phyloP scores from a whole-genome alignment of 140 eudicot species.

The Stevia rebaudiana region DNA sequence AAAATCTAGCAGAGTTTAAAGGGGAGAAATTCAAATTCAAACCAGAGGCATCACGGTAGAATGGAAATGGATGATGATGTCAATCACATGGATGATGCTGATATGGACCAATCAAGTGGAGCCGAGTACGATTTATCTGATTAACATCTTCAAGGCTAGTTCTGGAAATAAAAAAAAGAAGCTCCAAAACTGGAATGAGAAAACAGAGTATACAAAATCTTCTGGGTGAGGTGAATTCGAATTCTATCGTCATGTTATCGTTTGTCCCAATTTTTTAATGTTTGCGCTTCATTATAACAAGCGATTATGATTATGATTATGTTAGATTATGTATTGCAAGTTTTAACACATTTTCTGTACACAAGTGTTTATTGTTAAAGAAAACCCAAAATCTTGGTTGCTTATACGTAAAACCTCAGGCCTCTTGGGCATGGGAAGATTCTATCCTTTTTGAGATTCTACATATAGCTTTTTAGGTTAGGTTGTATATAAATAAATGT shows the following conservation, averaged over 20 bases:
- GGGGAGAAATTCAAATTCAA: slow-evolving; percentile 26
- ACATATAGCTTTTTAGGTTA: no score
- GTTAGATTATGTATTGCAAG: slow-evolving; percentile 26
- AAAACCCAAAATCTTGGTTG: background rate
- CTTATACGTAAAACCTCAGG: background rate
- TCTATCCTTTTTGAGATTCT: no score
- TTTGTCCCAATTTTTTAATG: background rate
- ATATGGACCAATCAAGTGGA: slow-evolving; percentile 33
- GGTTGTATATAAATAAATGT: no score
- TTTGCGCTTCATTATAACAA: slow-evolving; percentile 1
- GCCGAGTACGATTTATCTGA: slow-evolving; percentile 26
- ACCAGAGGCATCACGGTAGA: slow-evolving; percentile 28
- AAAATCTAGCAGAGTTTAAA: slow-evolving; percentile 17
- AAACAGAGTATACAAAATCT: slow-evolving; percentile 2
- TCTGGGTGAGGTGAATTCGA: slow-evolving; percentile 12
- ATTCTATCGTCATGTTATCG: background rate
- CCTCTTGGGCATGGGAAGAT: no score
- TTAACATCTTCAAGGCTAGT: slow-evolving; percentile 10
- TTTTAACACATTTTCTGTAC: slow-evolving; percentile 4
- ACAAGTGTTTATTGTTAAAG: slow-evolving; percentile 8
- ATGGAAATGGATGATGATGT: slow-evolving; percentile 35
- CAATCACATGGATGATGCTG: slow-evolving; percentile 26
- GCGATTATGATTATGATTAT: no score
- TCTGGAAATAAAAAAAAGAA: slow-evolving; percentile 4
- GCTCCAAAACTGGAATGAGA: slow-evolving; percentile 11